These are phyloP conservation scores for Moesziomyces parantarcticus DNA, from an alignment of 1,284 basidiomycete species.

Conservation along the genomic window DNA sequence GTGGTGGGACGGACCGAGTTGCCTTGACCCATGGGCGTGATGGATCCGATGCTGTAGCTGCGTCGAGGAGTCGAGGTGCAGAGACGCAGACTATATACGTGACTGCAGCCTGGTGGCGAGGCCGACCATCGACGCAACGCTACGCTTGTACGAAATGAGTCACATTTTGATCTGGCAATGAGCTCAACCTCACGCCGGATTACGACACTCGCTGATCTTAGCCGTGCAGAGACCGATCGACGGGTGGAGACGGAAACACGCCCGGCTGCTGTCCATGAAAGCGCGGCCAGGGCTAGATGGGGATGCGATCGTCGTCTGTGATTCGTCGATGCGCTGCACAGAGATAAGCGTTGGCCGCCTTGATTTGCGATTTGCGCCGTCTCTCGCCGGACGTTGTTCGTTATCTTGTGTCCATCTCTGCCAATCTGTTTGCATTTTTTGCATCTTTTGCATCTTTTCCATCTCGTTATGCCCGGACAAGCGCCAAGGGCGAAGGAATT, in stretches of 20 bases:
- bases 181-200: too few species aligned
- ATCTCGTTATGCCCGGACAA: slow-evolving; percentile 1
- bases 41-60: too few species aligned
- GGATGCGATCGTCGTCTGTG: slow-evolving; percentile 14
- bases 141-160: too few species aligned
- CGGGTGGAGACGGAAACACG: slow-evolving; percentile 20
- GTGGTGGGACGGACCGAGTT: too few species aligned
- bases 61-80: too few species aligned
- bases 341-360: slow-evolving; percentile 19
- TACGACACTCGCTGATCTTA: slow-evolving; percentile 17
- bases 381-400: too few species aligned
- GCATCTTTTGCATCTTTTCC: background rate
- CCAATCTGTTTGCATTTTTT: slow-evolving; percentile 1
- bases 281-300: too few species aligned
- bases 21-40: too few species aligned
- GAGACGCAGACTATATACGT: too few species aligned
- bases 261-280: background rate
- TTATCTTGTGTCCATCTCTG: slow-evolving; percentile 1
- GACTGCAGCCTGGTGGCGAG: background rate
- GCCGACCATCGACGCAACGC: background rate
- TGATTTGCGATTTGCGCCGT: background rate
- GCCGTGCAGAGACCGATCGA: background rate
- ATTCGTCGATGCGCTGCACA: slow-evolving; percentile 23
- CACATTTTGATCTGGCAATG: too few species aligned
- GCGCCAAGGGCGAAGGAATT: too few species aligned